Evolutionary conservation across 2,329 filamentous ascomycete species (phyloP), one percentile per base, ranked within the genome.

Genomic region (Ramularia collo-cygni): DNA sequence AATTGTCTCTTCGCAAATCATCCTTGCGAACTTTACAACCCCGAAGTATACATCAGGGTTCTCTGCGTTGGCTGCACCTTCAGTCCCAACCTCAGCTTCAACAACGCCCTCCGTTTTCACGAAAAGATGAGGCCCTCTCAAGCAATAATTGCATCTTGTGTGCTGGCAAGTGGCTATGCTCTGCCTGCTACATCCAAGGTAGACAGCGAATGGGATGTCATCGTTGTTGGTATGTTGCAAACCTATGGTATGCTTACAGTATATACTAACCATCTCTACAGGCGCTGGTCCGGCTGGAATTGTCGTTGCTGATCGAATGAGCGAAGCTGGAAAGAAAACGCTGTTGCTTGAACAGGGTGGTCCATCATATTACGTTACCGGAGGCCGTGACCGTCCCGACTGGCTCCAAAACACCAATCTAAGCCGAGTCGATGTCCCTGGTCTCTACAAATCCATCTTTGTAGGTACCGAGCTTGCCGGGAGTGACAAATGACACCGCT

Each of bases 271-370:
- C 6, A 24, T 19, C 26, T 38, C 15, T 10, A 9, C 26, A 46
- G 43, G 69, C n/a, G 68, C 70, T 26, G 72, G 72, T 19, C 69
- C 72, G 6, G 70, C 70, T 6, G 72, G 72, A 4, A 72, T 76
- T 37, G 70, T 75, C 19, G 66, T 70, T 24, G 70, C 71, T 19
- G 68, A 72, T 37, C 59, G 69, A 35, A 59, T 76, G 56, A 72
- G 70, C 37, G 70, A 72, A 46, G 67, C 67, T 8, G 71, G 71
- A 19, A 67, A 71, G 46, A 68, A 67, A 48, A 75, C 71, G 0
- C 62, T 76, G 17, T 60, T 76, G 0, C 61, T 76, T 4, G 72
- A 76, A 51, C 61, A 70, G 41, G 72, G 72, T 10, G 71, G 70
- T 2, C 57, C 64, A 26, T 75, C 54, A 8, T 54, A 51, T 35